These are phyloP conservation scores for Backusella liffmaniae DNA, from an alignment of 192 early-diverging fungal species.

Conservation along the genomic window DNA sequence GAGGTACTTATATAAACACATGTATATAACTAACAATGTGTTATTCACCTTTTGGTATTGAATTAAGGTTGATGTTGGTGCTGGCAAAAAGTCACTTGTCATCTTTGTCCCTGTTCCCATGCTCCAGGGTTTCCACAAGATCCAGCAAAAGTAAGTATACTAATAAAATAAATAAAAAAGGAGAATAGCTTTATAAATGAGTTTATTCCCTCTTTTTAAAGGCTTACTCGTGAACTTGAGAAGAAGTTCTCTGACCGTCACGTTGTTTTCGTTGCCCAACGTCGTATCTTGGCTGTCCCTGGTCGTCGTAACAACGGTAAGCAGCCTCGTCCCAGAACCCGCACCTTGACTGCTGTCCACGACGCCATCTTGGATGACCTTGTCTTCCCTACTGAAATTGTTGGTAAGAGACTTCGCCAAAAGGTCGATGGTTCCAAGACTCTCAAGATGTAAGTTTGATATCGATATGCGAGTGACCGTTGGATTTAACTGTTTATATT, in stretches of 20 bases:
- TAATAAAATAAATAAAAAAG: too few relatives aligned
- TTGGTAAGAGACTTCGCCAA: slow-evolving; percentile 98
- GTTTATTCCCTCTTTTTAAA: not conserved
- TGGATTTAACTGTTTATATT: not conserved
- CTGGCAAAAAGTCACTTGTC: slow-evolving; percentile 95
- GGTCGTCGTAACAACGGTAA: slow-evolving; percentile 76
- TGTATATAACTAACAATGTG: too few relatives aligned
- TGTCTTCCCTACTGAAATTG: slow-evolving; percentile 99
- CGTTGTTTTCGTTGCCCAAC: slow-evolving; percentile 77
- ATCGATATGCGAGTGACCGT: not conserved
- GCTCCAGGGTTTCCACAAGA: slow-evolving; percentile 95
- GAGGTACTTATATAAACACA: slow-evolving; percentile 56
- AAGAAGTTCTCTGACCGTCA: slow-evolving; percentile 99
- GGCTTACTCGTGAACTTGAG: slow-evolving; percentile 98
- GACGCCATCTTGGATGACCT: slow-evolving; percentile 97
- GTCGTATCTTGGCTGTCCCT: slow-evolving; percentile 95
- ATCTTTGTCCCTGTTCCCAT: slow-evolving; percentile 97
- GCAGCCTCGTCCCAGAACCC: slow-evolving; percentile 93
- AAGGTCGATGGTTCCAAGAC: slow-evolving; percentile 93
- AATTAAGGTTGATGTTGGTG: slow-evolving; percentile 81
- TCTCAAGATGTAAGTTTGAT: slow-evolving; percentile 70
- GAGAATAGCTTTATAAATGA: not conserved
- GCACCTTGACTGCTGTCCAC: slow-evolving; percentile 96
- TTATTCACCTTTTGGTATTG: not conserved
- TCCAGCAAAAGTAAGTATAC: slow-evolving; percentile 64